Conservation (phyloP, 2,329 filamentous ascomycete genomes). For the Arthrobotrys sphaeroides region DNA sequence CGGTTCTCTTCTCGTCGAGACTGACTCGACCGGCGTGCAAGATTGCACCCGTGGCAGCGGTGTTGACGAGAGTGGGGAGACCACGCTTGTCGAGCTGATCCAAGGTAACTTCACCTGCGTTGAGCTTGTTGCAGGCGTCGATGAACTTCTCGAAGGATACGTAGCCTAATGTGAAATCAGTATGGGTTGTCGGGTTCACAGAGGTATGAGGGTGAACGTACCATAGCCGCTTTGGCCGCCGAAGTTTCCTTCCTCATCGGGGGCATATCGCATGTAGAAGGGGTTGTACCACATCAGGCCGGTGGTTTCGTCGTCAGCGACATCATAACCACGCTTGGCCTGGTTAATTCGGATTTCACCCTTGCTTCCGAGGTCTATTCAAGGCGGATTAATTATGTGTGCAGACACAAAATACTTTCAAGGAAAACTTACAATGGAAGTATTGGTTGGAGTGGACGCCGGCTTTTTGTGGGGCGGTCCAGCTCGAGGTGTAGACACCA, state of each 20-base stretch:
- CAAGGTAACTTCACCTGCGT: slow-evolving; percentile 75
- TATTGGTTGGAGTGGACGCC: slow-evolving; percentile 98
- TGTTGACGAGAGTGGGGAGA: slow-evolving; percentile 86
- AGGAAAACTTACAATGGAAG: slow-evolving; percentile 74
- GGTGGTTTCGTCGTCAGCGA: slow-evolving; percentile 77
- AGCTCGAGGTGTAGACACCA: slow-evolving; percentile 90
- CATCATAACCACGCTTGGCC: slow-evolving; percentile 92
- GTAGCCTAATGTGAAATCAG: slow-evolving; percentile 66
- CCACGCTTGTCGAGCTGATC: slow-evolving; percentile 81
- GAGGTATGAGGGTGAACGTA: background rate
- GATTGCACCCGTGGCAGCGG: slow-evolving; percentile 89
- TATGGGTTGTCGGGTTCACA: background rate
- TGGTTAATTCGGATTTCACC: slow-evolving; percentile 92
- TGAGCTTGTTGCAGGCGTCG: slow-evolving; percentile 81
- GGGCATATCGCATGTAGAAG: slow-evolving; percentile 94
- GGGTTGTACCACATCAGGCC: slow-evolving; percentile 88
- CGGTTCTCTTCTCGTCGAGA: slow-evolving; percentile 80
- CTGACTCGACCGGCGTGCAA: slow-evolving; percentile 85
- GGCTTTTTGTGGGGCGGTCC: slow-evolving; percentile 90
- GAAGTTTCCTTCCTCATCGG: slow-evolving; percentile 95
- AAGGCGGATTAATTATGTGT: background rate
- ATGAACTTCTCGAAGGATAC: slow-evolving; percentile 96
- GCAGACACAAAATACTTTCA: background rate
- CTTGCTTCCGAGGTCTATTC: slow-evolving; percentile 74
- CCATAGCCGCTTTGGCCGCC: slow-evolving; percentile 87